Base-by-base conservation (phyloP, 495 filamentous ascomycete species). In the Xylaria flabelliformis region DNA sequence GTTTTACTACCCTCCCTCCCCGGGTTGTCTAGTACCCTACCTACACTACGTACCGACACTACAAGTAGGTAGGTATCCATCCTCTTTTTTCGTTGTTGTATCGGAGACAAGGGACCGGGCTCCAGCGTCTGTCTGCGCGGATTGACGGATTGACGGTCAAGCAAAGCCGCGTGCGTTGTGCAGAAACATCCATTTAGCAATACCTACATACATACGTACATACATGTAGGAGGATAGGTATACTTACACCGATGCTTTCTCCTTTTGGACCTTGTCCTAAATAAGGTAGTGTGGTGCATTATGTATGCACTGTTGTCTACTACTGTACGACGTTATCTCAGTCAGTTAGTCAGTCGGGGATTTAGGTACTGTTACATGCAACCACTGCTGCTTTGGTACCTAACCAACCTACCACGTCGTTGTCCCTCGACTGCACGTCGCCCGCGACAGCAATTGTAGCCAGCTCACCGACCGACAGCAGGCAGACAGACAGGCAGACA, bases 101-200 rank as follows among this genome's bases (percentile, higher is more conserved):
- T 73, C 56, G 71, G 65, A 55, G 64, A 68, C 71, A 69, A 73
- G 51, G 71, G 64, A 69, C 71, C 71, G 71, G 70, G 71, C 55
- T 61, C 64, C 64, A 69, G 56, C 55, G 17, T 44, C 55, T 42
- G 69, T 44, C 55, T 42, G 69, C 39, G 59, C 69, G 58, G 69
- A 64, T 69, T 66, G 39, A 61, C 67, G 67, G 67, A 44, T 59
- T 63, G 71, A 73, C 64, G 64, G 71, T 73, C 34, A 55, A 62
- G 56, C 70, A 64, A 68, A 63, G 71, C 71, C 71, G 71, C 55
- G 56, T 64, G 56, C 64, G 71, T 61, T 66, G 70, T 72, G 70
- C 51, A 72, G 62, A 67, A 67, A 67, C 70, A 70, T 50, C 8
- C 26, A 29, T 29, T 29, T 29, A 29, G 26, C 26, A 29, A 29